These are phyloP conservation scores for Termitomyces sp. DNA, from an alignment of 768 basidiomycete genomes.

Conservation along the genomic window DNA sequence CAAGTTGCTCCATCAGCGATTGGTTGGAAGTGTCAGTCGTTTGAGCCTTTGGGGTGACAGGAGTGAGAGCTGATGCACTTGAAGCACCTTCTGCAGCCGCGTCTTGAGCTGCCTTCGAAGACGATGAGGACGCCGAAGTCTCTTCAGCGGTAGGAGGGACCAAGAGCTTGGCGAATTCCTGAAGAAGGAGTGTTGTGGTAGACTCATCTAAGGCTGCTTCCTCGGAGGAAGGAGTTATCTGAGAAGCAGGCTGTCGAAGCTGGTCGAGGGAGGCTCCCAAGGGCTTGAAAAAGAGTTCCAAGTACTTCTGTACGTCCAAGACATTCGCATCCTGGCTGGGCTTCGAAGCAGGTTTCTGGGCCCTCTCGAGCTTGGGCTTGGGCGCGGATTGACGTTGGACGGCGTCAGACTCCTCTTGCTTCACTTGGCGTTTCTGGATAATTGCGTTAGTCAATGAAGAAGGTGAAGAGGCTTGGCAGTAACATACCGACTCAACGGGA, in stretches of 20 bases:
- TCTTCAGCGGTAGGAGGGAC: background rate
- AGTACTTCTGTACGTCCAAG: background rate
- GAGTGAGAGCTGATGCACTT: constrained; percentile 1
- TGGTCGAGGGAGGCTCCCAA: background rate
- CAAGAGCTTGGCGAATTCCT: constrained; percentile 5
- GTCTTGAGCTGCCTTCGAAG: background rate
- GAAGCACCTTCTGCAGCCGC: background rate
- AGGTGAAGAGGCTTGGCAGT: background rate
- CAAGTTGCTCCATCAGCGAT: constrained; percentile 27
- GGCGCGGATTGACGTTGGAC: background rate
- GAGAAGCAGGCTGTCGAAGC: background rate
- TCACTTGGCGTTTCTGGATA: background rate
- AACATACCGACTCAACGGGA: background rate
- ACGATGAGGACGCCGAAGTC: background rate
- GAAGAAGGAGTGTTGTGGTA: background rate
- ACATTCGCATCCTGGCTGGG: background rate
- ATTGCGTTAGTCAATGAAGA: background rate
- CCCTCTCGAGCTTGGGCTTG: background rate
- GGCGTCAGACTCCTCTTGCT: background rate
- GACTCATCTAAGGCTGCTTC: background rate
- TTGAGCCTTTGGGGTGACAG: background rate
- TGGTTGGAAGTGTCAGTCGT: background rate
- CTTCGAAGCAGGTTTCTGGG: background rate
- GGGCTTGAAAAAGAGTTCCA: background rate
- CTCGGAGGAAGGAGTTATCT: background rate